Evolutionary conservation across 1,284 basidiomycete species (phyloP).

Genomic region (Rhodofomes roseus): DNA sequence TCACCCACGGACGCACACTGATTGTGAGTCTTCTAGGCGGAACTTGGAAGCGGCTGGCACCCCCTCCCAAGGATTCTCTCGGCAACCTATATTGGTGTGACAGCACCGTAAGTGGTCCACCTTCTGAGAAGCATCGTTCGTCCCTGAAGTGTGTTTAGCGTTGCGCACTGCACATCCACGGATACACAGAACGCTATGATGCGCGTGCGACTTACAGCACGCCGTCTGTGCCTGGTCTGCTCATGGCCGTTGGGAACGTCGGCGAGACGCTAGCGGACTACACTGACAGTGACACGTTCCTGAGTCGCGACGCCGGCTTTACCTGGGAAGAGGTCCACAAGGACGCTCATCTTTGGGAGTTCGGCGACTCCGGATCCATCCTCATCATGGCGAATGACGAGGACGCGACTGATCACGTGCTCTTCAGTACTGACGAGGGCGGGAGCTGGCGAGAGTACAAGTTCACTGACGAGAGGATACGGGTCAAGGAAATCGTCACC

Average conservation of each 20-base stretch:
- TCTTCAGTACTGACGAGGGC: slow-evolving; percentile 91
- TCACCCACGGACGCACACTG: background rate
- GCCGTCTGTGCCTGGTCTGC: slow-evolving; percentile 87
- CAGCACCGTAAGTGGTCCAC: slow-evolving; percentile 49
- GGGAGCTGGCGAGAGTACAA: slow-evolving; percentile 84
- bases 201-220: slow-evolving; percentile 90
- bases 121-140: background rate
- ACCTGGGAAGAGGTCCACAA: slow-evolving; percentile 99
- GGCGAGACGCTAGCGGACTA: slow-evolving; percentile 83
- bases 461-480: slow-evolving; percentile 74
- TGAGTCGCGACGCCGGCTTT: slow-evolving; percentile 95
- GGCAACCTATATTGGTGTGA: slow-evolving; percentile 76
- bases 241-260: slow-evolving; percentile 98
- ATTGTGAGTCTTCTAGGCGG: slow-evolving; percentile 48
- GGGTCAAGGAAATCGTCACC: slow-evolving; percentile 80
- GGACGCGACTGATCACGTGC: slow-evolving; percentile 83
- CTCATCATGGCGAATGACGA: slow-evolving; percentile 95
- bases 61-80: slow-evolving; percentile 76
- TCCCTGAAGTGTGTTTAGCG: slow-evolving; percentile 38
- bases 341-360: slow-evolving; percentile 97
- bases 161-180: slow-evolving; percentile 90
- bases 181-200: slow-evolving; percentile 92
- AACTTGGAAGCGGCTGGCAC: slow-evolving; percentile 80
- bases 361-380: slow-evolving; percentile 94
- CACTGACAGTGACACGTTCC: slow-evolving; percentile 90